These are phyloP conservation scores for Trichoderma sp. DNA, from an alignment of 2,329 filamentous ascomycete species.

Conservation along the genomic window DNA sequence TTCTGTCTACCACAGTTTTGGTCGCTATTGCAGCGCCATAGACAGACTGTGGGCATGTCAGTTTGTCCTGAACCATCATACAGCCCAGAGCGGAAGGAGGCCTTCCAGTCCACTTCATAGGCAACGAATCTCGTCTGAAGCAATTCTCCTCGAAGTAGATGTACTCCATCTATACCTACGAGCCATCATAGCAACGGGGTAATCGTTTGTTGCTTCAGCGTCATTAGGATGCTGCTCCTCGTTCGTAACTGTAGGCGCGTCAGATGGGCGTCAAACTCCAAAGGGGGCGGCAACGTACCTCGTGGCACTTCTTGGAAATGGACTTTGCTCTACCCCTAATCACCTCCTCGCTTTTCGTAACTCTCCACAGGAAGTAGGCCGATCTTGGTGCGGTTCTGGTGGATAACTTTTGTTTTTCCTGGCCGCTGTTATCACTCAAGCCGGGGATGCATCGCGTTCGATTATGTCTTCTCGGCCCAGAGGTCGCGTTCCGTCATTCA, in stretches of 20 bases:
- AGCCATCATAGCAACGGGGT: no score
- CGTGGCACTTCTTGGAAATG: background rate
- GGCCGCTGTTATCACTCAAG: background rate
- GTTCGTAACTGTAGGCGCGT: background rate
- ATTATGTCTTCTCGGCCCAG: constrained; percentile 78
- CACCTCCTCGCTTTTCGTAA: background rate
- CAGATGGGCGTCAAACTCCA: background rate
- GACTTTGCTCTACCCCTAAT: background rate
- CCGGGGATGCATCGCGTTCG: constrained; percentile 46
- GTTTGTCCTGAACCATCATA: no score
- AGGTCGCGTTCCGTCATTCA: constrained; percentile 81
- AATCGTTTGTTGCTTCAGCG: no score
- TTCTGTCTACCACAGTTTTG: no score
- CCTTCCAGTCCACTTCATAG: no score
- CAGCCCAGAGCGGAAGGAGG: no score
- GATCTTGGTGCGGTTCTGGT: background rate
- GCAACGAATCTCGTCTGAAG: no score
- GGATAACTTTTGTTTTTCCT: background rate
- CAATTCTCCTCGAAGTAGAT: no score
- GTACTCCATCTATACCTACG: no score
- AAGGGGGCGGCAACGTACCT: background rate
- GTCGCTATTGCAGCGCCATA: no score
- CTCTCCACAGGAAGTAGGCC: background rate
- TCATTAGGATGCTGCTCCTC: no score
- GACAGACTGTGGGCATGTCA: no score